Base-by-base conservation (phyloP, 2,329 filamentous ascomycete genomes). In the Polytolypa hystricis region DNA sequence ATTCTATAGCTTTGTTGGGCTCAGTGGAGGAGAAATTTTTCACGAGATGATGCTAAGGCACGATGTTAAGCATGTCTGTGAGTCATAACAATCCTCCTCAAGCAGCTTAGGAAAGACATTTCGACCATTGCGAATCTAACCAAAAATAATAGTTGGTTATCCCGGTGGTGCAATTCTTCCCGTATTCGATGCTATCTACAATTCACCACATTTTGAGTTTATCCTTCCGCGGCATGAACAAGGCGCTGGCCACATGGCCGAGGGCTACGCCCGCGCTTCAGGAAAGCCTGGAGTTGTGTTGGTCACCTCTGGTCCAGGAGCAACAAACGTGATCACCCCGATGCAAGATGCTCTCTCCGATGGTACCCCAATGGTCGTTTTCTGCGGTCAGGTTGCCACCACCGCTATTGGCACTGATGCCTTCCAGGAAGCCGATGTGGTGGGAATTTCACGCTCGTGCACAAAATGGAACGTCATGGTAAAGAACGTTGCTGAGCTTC, bases 391-490 rank as follows among this genome's bases (percentile, higher is more conserved):
- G 74, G 91, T 98, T 42, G 72, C 77, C 5, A 96, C 89, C 23
- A 77, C 73, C 31, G 82, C 85, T 37, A 95, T 96, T 61, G 91
- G 91, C 43, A 93, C 83, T 44, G 89, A 96, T 59, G 85, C 86
- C 39, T 96, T 96, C 73, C 91, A 98, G 60, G 91, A 96, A 65
- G 87, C 86, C 41, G 91, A 98, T 56, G 79, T 93, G 23, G 71
- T 95, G 41, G 89, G 89, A 49, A 96, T 98, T 60, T 93, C 85
- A 21, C 76, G 89, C 53, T 79, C 87, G 14, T 95, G 87, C 71
- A 95, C 87, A 49, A 96, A 96, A 69, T 98, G 91, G 91, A 96
- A 96, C 53, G 85, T 93, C 42, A 93, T 96, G 86, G 85, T 95
- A 33, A 95, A 93, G 73, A 89, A 81, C 59, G 79, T 94, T 38